Percentiles rank a stretch among this genome's conserved stretches.
Conservation (phyloP, 2,329 filamentous ascomycete genomes). For the Pleomassaria siparia region DNA sequence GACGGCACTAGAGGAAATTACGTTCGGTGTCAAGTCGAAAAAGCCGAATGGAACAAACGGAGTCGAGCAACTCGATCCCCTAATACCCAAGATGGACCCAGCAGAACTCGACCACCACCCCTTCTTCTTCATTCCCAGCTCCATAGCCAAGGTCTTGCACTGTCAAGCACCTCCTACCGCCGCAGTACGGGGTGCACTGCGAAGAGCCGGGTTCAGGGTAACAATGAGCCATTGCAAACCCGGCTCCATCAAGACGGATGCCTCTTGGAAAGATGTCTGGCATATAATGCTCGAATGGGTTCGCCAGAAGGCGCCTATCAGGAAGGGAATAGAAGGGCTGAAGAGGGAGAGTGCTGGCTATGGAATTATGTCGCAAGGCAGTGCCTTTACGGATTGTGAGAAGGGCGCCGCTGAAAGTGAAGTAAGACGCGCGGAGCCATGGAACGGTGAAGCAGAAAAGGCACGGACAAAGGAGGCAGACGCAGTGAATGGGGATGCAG, state of each 20-base stretch:
- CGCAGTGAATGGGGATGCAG: background rate
- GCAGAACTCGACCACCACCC: constrained; percentile 67
- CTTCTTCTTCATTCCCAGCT: constrained; percentile 82
- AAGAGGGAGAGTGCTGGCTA: constrained; percentile 71
- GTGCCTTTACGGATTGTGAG: constrained; percentile 21
- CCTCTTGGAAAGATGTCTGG: constrained; percentile 88
- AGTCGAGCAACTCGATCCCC: constrained; percentile 36
- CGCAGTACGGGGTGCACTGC: constrained; percentile 77
- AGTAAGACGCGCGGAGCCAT: constrained; percentile 7
- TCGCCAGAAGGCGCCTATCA: constrained; percentile 76
- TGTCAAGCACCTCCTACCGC: constrained; percentile 79
- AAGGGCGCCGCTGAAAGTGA: constrained; percentile 12
- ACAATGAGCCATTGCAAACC: constrained; percentile 86
- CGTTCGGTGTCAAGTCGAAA: constrained; percentile 26
- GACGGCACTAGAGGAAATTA: constrained; percentile 77
- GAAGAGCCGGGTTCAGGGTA: constrained; percentile 76
- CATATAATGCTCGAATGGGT: constrained; percentile 92
- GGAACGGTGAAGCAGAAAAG: constrained; percentile 7
- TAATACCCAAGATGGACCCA: constrained; percentile 39
- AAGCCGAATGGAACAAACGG: constrained; percentile 19
- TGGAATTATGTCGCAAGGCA: constrained; percentile 58
- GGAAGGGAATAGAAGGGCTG: constrained; percentile 69
- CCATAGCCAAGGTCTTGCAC: constrained; percentile 74
- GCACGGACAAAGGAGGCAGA: too few species aligned
- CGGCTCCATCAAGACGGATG: constrained; percentile 90